Conservation (phyloP, 2,329 filamentous ascomycete genomes). For the Thermothelomyces thermophilus region DNA sequence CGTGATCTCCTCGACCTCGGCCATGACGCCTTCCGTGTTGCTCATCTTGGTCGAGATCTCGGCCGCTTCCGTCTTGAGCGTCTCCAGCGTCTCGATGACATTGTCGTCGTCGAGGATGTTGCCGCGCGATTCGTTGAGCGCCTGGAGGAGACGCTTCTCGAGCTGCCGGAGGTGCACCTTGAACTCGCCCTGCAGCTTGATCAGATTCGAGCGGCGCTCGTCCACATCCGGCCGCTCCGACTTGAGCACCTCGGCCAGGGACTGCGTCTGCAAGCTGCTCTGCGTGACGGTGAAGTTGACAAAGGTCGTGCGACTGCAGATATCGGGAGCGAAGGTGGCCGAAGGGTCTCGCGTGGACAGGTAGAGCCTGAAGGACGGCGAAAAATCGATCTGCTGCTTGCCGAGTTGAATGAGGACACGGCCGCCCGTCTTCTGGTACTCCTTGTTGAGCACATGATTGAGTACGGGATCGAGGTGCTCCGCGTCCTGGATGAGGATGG, state of each 20-base stretch:
- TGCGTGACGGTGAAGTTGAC: slow-evolving; percentile 99
- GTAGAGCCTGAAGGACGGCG: slow-evolving; percentile 90
- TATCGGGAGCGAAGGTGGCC: slow-evolving; percentile 88
- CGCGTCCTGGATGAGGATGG: slow-evolving; percentile 96
- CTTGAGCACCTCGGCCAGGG: slow-evolving; percentile 93
- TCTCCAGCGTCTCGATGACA: slow-evolving; percentile 96
- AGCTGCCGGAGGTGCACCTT: slow-evolving; percentile 94
- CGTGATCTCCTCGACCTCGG: slow-evolving; percentile 93
- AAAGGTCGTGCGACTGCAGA: slow-evolving; percentile 96
- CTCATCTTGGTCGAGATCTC: slow-evolving; percentile 95
- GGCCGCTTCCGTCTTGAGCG: slow-evolving; percentile 92
- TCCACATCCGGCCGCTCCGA: slow-evolving; percentile 96
- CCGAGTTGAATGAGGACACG: slow-evolving; percentile 97
- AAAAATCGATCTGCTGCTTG: slow-evolving; percentile 99
- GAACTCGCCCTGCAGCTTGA: slow-evolving; percentile 98
- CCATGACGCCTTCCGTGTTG: slow-evolving; percentile 96
- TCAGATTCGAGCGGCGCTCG: slow-evolving; percentile 89
- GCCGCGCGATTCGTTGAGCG: slow-evolving; percentile 92
- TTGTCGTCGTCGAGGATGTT: slow-evolving; percentile 98
- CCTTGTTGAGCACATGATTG: slow-evolving; percentile 98
- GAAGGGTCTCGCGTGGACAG: slow-evolving; percentile 94
- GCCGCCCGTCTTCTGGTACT: slow-evolving; percentile 96
- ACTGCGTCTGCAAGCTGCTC: slow-evolving; percentile 97
- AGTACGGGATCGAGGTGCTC: slow-evolving; percentile 95
- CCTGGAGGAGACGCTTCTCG: slow-evolving; percentile 88